Evolutionary conservation across 352 stramenopile genomes (phyloP).

Genomic region (Phytopythium chamaehyphon): DNA sequence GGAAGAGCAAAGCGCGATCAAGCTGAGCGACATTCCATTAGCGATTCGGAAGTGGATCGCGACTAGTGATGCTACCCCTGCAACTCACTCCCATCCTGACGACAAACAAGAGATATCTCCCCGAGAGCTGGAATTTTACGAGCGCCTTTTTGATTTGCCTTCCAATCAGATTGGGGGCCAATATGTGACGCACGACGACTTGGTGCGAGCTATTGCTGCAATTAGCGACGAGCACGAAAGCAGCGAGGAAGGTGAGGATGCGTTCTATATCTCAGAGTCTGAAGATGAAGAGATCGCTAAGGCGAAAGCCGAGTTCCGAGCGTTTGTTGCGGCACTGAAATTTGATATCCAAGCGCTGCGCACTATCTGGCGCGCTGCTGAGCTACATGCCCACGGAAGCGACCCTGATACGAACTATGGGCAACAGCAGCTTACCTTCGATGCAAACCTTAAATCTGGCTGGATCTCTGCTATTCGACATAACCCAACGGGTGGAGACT

Average conservation of each 20-base stretch:
- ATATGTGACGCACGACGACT: conserved; percentile 64
- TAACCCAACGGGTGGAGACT: conserved; percentile 60
- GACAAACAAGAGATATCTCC: conserved; percentile 11
- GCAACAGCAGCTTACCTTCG: conserved; percentile 55
- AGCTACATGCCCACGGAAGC: conserved; percentile 47
- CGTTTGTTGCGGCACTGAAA: conserved; percentile 43
- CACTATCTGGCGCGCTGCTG: conserved; percentile 59
- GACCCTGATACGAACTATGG: conserved; percentile 17
- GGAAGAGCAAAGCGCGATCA: conserved; percentile 36
- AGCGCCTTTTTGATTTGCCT: conserved; percentile 49
- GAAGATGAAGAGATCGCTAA: conserved; percentile 4
- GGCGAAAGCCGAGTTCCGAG: conserved; percentile 34
- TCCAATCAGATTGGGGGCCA: conserved; percentile 27
- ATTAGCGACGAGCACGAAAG: conserved; percentile 26
- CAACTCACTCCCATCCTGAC: background rate
- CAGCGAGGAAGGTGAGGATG: conserved; percentile 9
- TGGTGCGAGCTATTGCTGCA: conserved; percentile 50
- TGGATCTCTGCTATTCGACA: conserved; percentile 75
- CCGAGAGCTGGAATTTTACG: conserved; percentile 28
- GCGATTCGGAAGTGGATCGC: conserved; percentile 40
- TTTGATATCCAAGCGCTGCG: conserved; percentile 50
- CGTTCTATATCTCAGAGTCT: conserved; percentile 11
- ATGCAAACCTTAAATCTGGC: conserved; percentile 61
- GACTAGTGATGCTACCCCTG: conserved; percentile 9
- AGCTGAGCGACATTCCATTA: conserved; percentile 38